These are phyloP conservation scores for Echinochloa phyllopogon DNA, from an alignment of 176 grass and related monocot genomes.

Conservation along the genomic window DNA sequence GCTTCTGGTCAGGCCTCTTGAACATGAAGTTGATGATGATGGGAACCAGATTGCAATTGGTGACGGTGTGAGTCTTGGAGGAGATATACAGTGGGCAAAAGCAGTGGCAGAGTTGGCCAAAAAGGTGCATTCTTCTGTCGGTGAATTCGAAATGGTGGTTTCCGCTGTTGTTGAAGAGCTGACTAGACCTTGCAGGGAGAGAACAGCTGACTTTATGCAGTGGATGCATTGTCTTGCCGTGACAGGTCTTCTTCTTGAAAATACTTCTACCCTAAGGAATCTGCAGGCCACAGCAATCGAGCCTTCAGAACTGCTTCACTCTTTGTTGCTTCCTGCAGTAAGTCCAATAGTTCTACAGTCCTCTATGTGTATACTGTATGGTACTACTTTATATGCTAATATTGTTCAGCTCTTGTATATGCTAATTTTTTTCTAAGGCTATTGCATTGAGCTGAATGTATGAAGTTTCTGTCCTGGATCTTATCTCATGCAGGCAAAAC, in stretches of 20 bases:
- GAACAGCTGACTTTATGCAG: conserved; percentile 78
- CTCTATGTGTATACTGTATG: conserved; percentile 29
- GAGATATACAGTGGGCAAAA: conserved; percentile 82
- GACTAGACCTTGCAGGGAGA: conserved; percentile 79
- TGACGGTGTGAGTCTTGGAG: conserved; percentile 88
- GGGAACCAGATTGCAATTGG: conserved; percentile 80
- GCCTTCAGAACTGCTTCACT: conserved; percentile 73
- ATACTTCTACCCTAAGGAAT: conserved; percentile 59
- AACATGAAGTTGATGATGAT: conserved; percentile 78
- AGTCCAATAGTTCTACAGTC: conserved; percentile 32
- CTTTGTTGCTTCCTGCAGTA: conserved; percentile 92
- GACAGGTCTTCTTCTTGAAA: conserved; percentile 87
- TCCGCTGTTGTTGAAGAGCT: conserved; percentile 64
- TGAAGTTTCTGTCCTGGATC: conserved; percentile 33
- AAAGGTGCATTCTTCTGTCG: conserved; percentile 75
- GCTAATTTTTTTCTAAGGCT: conserved; percentile 1
- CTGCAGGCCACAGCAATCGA: conserved; percentile 72
- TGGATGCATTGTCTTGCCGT: conserved; percentile 94
- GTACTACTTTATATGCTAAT: conserved; percentile 12
- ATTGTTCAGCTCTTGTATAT: conserved; percentile 3
- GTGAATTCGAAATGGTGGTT: conserved; percentile 86
- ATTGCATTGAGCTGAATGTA: not conserved
- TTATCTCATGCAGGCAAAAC: conserved; percentile 72
- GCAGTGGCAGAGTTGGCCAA: conserved; percentile 78
- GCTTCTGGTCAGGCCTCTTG: conserved; percentile 76